These are phyloP conservation scores for Balansia obtecta DNA, from an alignment of 2,329 filamentous ascomycete genomes.

Conservation along the genomic window DNA sequence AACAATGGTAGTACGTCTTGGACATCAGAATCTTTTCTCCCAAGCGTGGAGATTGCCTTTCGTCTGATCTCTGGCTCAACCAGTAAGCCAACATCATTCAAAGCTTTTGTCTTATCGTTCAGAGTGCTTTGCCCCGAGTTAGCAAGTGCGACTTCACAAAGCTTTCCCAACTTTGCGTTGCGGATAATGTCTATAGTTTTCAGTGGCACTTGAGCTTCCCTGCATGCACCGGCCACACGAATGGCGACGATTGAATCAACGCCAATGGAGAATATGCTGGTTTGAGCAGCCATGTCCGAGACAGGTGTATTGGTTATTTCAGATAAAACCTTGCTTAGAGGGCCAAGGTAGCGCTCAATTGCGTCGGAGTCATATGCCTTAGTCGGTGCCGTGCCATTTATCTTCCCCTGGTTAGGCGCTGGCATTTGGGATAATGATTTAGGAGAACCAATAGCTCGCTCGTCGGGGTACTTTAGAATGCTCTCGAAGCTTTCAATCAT, in stretches of 20 bases:
- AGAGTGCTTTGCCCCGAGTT: background rate
- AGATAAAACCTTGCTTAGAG: background rate
- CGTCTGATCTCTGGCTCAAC: background rate
- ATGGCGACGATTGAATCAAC: conserved; percentile 1
- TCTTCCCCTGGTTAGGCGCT: background rate
- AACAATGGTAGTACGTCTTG: background rate
- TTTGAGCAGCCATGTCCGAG: background rate
- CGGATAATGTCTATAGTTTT: background rate
- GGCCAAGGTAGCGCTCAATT: background rate
- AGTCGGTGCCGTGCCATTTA: background rate
- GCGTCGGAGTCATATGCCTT: background rate
- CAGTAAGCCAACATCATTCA: background rate
- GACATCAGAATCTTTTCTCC: background rate
- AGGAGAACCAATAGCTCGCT: background rate
- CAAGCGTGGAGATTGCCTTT: background rate
- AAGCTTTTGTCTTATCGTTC: background rate
- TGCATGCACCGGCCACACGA: background rate
- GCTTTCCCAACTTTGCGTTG: background rate
- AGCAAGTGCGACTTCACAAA: background rate
- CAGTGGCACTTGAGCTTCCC: background rate
- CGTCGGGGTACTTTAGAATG: background rate
- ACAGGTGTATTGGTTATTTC: background rate
- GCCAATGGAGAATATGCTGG: background rate
- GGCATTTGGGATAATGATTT: background rate
- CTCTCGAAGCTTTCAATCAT: background rate